Evolutionary conservation across 2,329 filamentous ascomycete genomes (phyloP), one percentile per base, ranked within the genome.

Genomic region (Neoscytalidium dimidiatum): DNA sequence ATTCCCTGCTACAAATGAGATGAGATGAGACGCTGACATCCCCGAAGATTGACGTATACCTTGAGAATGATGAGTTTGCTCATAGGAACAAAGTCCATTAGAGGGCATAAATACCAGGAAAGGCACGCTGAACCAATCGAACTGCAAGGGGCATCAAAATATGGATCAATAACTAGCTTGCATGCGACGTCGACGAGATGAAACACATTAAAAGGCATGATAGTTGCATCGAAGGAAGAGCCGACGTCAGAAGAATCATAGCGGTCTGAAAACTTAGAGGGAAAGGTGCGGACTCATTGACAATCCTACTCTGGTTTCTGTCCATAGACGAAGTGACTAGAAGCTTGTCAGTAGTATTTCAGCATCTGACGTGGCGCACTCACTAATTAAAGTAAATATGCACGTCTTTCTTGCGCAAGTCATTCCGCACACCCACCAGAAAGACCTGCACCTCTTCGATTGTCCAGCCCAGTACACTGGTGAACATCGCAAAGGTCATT

Each of bases 391-490:
- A 46, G 13, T 46, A 46, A 6, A 23, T 23, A 19, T 46, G 43
- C n/a, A 46, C 43, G n/a, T 46, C 43, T 23, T 46, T 46, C 6
- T 13, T 46, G 5, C 43, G 43, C 4, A 46, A 7, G 13, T 46
- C 43, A 21, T 21, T 23, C 5, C 43, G 43, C n/a, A 46, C 43
- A 7, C 21, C 21, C 43, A 23, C 43, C 43, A 46, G 17, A 56
- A 81, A 76, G 3, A 81, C 72, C 58, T 79, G 77, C 7, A 81
- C 78, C 68, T 81, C 78, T 35, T 79, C 75, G 62, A 74, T 73
- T 48, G 69, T 73, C 79, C 80, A 82, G 4, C 78, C 79, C 28
- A 82, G 69, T 4, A 71, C 76, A 28, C 78, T 67, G 2, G 79
- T 81, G 53, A 81, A 72, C 26, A 81, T 68, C 3, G 77, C 78